Conservation (phyloP, 2,329 filamentous ascomycete species). For the Chaetomiaceae sp. region DNA sequence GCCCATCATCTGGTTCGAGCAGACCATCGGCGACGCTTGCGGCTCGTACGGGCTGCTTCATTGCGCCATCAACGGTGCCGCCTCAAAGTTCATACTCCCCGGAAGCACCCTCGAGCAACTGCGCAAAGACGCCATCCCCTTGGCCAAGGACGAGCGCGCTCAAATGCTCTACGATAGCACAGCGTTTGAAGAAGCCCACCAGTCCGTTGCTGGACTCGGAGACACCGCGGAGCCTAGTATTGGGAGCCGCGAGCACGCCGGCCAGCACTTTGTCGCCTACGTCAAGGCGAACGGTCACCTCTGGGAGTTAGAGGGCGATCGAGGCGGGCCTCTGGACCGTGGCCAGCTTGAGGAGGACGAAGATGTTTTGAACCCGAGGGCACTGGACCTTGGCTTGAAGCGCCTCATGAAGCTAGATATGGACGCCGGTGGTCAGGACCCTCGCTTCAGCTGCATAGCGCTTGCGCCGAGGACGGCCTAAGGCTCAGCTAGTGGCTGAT, state of each 20-base stretch:
- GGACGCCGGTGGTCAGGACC: conserved; percentile 31
- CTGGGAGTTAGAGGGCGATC: conserved; percentile 75
- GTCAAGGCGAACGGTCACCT: conserved; percentile 62
- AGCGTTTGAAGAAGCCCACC: conserved; percentile 68
- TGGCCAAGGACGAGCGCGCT: conserved; percentile 59
- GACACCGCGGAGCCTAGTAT: conserved; percentile 62
- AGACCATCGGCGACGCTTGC: conserved; percentile 80
- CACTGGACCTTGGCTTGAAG: conserved; percentile 57
- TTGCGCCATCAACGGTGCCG: conserved; percentile 64
- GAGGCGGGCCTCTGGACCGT: conserved; percentile 69
- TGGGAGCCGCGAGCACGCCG: conserved; percentile 49
- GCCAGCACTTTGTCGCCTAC: conserved; percentile 78
- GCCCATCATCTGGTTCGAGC: conserved; percentile 76
- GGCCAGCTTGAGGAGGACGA: conserved; percentile 51
- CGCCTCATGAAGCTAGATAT: conserved; percentile 39
- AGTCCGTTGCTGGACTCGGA: conserved; percentile 62
- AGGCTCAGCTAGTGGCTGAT: background rate
- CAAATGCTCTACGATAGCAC: conserved; percentile 66
- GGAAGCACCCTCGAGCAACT: conserved; percentile 55
- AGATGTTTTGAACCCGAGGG: conserved; percentile 62
- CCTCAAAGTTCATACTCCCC: conserved; percentile 49
- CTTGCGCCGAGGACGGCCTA: conserved; percentile 30
- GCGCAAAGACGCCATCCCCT: conserved; percentile 56
- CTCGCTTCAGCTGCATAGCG: conserved; percentile 39
- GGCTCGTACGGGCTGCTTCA: conserved; percentile 76